These are phyloP conservation scores for Xylaria castorea DNA, from an alignment of 495 filamentous ascomycete genomes.

Conservation along the genomic window DNA sequence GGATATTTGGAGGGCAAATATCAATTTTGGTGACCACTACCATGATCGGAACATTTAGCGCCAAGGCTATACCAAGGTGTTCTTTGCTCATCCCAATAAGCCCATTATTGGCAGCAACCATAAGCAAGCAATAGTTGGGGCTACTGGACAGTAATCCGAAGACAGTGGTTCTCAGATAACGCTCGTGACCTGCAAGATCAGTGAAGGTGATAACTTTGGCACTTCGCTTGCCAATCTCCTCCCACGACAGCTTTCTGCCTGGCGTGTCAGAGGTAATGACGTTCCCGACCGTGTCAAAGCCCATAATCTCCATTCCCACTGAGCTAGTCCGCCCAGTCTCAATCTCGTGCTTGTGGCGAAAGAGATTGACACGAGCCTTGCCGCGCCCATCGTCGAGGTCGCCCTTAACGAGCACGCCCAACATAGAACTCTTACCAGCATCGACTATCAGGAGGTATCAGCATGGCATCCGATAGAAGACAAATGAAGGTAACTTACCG, in stretches of 20 bases:
- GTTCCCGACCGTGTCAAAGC: constrained; percentile 88
- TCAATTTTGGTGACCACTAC: constrained; percentile 99
- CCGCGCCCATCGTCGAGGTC: constrained; percentile 94
- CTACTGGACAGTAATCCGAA: constrained; percentile 94
- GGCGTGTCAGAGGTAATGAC: constrained; percentile 80
- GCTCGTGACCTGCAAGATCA: constrained; percentile 93
- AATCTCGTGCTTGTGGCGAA: constrained; percentile 96
- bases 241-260: constrained; percentile 87
- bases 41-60: constrained; percentile 96
- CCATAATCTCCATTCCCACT: constrained; percentile 99
- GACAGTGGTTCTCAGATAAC: constrained; percentile 94
- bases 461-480: neutral
- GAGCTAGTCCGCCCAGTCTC: constrained; percentile 95
- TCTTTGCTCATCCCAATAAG: constrained; percentile 98
- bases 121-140: constrained; percentile 96
- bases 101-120: constrained; percentile 98
- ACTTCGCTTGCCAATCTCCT: constrained; percentile 94
- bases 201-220: constrained; percentile 97
- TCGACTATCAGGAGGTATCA: constrained; percentile 64
- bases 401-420: constrained; percentile 95
- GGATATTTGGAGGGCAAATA: constrained; percentile 94
- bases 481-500: constrained; percentile 50
- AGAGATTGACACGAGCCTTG: constrained; percentile 93
- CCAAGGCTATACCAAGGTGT: constrained; percentile 93
- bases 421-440: constrained; percentile 95